Evolutionary conservation across 805 yeast species (phyloP), one percentile per base, ranked within the genome.

Genomic region (Candida corydali): DNA sequence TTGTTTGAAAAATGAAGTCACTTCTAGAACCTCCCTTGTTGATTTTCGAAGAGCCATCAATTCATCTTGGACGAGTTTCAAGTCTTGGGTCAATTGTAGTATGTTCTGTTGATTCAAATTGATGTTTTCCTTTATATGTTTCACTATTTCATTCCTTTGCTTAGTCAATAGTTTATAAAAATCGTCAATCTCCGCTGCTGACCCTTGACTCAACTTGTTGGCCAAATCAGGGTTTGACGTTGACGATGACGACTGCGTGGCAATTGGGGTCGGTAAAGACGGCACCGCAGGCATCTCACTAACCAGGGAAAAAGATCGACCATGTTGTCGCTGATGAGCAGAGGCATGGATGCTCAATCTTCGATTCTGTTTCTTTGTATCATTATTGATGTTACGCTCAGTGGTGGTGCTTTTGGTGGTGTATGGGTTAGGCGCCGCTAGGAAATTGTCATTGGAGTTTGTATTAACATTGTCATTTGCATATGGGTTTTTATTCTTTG

Each of bases 151-250:
- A 3, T 61, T 53, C 26, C 76, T 72, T 45, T 82, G 67, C 27
- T 66, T 61, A 2, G 58, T 50, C 44, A 85, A 61, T 36, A 70
- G 72, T 14, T 75, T 70, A 41, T 80, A 77, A 56, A 82, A 83
- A 37, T 75, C 77, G 47, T 84, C 88, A 23, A 86, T 82, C 42
- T 80, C 84, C 1, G 76, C 58, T 2, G 89, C 91, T 5, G 82
- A 75, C 1, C 87, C 86, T 43, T 77, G 74, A 8, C 77, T 63
- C 42, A 86, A 54, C 37, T 76, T 74, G 8, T 43, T 43, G n/a
- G n/a, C n/a, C n/a, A n/a, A n/a, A n/a, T n/a, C n/a, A n/a, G n/a
- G n/a, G n/a, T n/a, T n/a, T n/a, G n/a, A n/a, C n/a, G n/a, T n/a
- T n/a, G n/a, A n/a, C n/a, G n/a, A n/a, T 15, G 44, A 40, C 20